Evolutionary conservation across 495 filamentous ascomycete genomes (phyloP).

Genomic region (Penicillium lagena): DNA sequence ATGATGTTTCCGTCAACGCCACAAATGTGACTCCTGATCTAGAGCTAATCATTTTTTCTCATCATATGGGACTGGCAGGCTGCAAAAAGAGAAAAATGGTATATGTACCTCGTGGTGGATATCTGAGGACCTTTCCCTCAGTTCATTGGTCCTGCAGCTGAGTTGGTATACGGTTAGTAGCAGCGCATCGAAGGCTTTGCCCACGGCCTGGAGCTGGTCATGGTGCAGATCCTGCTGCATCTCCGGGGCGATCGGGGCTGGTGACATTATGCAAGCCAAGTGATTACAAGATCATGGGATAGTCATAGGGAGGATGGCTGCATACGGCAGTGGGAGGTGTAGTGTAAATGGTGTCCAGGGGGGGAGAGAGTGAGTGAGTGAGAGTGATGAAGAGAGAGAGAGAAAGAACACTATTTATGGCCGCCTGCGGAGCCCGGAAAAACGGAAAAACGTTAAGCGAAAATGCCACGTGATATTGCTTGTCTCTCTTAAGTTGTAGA

Average conservation of each 20-base stretch:
- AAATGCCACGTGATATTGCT: conserved; percentile 21
- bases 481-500: neutral
- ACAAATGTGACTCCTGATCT: conserved; percentile 49
- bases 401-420: conserved; percentile 15
- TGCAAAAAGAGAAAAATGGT: conserved; percentile 1
- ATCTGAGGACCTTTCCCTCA: conserved; percentile 35
- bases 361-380: neutral
- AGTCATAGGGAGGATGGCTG: neutral
- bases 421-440: conserved; percentile 1
- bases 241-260: conserved; percentile 24
- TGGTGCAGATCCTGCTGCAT: conserved; percentile 30
- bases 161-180: conserved; percentile 43
- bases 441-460: conserved; percentile 35
- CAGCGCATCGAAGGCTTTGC: conserved; percentile 42
- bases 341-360: conserved; percentile 3
- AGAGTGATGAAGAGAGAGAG: conserved; percentile 4
- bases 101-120: conserved; percentile 42
- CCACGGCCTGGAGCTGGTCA: conserved; percentile 32
- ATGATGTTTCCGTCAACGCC: conserved; percentile 45
- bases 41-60: conserved; percentile 52
- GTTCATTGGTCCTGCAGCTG: conserved; percentile 34
- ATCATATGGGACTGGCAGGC: conserved; percentile 36
- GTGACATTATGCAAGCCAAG: conserved; percentile 28
- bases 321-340: neutral
- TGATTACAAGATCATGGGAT: conserved; percentile 15